These are phyloP conservation scores for Maudiozyma pseudohumilis DNA, from an alignment of 805 yeast genomes.

Conservation along the genomic window DNA sequence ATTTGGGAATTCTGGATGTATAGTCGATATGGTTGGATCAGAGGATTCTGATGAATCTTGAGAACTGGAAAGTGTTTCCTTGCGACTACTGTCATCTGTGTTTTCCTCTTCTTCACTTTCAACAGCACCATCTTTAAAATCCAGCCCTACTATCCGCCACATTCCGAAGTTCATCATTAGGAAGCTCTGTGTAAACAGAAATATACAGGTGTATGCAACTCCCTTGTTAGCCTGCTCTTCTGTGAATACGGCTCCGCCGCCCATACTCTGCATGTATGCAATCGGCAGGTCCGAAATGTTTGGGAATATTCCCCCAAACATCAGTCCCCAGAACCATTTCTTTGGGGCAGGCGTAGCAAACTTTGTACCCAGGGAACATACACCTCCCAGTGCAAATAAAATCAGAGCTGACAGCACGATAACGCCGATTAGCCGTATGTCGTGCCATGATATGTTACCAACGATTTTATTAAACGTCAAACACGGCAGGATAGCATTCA, in stretches of 20 bases:
- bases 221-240: conserved; percentile 53
- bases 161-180: conserved; percentile 70
- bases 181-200: conserved; percentile 54
- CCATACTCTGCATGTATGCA: conserved; percentile 69
- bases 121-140: conserved; percentile 37
- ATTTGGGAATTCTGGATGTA: too few relatives aligned
- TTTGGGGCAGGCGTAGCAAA: conserved; percentile 52
- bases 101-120: not conserved
- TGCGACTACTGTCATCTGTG: not conserved
- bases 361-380: conserved; percentile 33
- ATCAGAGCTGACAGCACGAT: conserved; percentile 40
- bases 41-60: too few relatives aligned
- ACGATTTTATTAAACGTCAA: conserved; percentile 69
- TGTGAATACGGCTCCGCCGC: conserved; percentile 47
- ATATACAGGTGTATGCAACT: conserved; percentile 71
- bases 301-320: conserved; percentile 66
- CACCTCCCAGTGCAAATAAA: conserved; percentile 37
- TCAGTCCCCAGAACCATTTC: conserved; percentile 66
- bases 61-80: not conserved
- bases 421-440: conserved; percentile 63
- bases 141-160: conserved; percentile 58
- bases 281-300: conserved; percentile 79
- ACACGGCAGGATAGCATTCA: conserved; percentile 64
- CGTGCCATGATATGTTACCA: conserved; percentile 51
- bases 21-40: not conserved